A percentile compares a stretch with the other conserved stretches of the same genome.
Conservation (phyloP, 2,329 filamentous ascomycete genomes). For the Trichophyton simii region DNA sequence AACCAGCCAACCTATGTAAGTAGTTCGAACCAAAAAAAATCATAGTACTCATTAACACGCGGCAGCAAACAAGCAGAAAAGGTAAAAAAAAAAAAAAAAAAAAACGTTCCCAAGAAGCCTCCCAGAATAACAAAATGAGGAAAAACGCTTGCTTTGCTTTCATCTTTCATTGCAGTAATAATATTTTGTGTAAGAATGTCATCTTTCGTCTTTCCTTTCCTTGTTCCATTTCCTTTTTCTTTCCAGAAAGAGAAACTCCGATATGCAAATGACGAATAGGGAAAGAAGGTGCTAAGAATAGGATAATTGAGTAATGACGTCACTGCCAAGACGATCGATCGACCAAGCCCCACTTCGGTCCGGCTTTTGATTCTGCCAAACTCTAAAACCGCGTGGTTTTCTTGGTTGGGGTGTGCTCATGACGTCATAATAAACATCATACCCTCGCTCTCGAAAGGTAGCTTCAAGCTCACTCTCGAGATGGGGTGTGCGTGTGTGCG, state of each 20-base stretch:
- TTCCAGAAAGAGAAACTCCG: neutral
- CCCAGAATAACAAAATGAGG: neutral
- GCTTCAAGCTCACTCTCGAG: neutral
- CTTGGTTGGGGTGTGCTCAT: neutral
- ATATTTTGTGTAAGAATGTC: neutral
- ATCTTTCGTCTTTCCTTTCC: neutral
- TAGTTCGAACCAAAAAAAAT: too few species aligned
- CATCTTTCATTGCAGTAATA: neutral
- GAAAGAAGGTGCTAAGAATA: neutral
- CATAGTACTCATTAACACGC: too few species aligned
- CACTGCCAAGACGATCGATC: neutral
- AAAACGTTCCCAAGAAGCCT: too few species aligned
- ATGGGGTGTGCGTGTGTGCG: too few species aligned
- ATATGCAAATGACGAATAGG: neutral
- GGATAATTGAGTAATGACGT: neutral
- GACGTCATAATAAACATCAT: conserved; percentile 3
- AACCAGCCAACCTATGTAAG: neutral
- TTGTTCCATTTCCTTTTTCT: neutral
- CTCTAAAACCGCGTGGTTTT: neutral
- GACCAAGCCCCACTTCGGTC: neutral
- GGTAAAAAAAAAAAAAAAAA: too few species aligned
- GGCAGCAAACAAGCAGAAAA: too few species aligned
- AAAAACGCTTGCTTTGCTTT: neutral
- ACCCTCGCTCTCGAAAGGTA: neutral
- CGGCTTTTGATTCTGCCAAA: conserved; percentile 1